Evolutionary conservation across 768 basidiomycete genomes (phyloP).

Genomic region (Trametes cubensis): DNA sequence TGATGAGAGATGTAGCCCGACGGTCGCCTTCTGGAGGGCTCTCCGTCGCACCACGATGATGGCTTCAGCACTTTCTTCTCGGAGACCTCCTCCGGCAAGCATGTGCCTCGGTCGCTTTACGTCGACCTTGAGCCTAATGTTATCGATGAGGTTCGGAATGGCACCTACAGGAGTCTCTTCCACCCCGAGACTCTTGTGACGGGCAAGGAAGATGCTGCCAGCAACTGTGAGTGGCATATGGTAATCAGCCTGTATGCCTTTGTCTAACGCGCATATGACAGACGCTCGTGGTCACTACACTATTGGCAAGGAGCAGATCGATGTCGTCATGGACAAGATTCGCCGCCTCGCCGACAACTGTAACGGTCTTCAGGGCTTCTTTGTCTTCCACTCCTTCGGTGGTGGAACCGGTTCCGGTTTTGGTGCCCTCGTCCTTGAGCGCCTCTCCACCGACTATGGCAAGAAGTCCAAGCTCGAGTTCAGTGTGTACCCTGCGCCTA

Average conservation of each 20-base stretch:
- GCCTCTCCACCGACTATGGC: conserved; percentile 97
- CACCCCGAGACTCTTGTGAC: conserved; percentile 98
- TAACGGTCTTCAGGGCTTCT: conserved; percentile 98
- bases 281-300: conserved; percentile 99
- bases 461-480: conserved; percentile 99
- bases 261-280: conserved; percentile 35
- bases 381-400: conserved; percentile 99
- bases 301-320: conserved; percentile 97
- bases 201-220: conserved; percentile 99
- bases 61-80: conserved; percentile 99
- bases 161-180: conserved; percentile 95
- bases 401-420: conserved; percentile 99
- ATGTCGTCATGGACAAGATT: conserved; percentile 95
- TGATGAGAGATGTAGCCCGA: conserved; percentile 70
- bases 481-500: conserved; percentile 95
- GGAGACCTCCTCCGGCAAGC: conserved; percentile 94
- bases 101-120: conserved; percentile 97
- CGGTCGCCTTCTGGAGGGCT: conserved; percentile 83
- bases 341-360: conserved; percentile 98
- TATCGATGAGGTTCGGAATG: conserved; percentile 95
- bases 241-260: conserved; percentile 3
- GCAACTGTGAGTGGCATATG: conserved; percentile 79
- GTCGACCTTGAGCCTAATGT: conserved; percentile 97
- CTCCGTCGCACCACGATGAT: conserved; percentile 74
- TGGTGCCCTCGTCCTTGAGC: conserved; percentile 95